Evolutionary conservation across 208 protist species (phyloP), one percentile per base, ranked within the genome.

Genomic region (Willaertia magna): DNA sequence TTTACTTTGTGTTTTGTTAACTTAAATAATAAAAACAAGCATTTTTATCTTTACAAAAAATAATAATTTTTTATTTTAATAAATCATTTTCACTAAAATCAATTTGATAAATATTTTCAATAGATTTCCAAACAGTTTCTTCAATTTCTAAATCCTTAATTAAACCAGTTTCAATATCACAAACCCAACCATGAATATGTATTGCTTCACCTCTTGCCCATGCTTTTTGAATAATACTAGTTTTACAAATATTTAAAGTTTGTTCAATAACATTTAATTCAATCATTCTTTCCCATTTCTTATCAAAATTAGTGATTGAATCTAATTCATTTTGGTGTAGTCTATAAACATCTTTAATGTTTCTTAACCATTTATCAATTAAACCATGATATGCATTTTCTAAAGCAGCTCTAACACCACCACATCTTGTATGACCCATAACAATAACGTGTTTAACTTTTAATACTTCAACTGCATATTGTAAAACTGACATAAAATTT

Each of bases 361-460:
- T 78, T 16, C 87, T 79, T 9, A 92, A 47, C 90, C 90, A 92
- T 20, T 91, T 89, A 39, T 92, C 89, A 52, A 92, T 88, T 3
- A 92, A 30, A 46, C 90, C 90, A 40, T 86, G 51, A 18, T 84
- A 67, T 30, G 49, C 48, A n/a, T 89, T 89, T 26, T 85, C 86
- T 18, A 88, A 43, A 14, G 85, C 49, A 4, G 91, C 91, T n/a
- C 30, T 94, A 20, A 97, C 95, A 67, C 94, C 96, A 89, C 96
- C 96, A 89, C 96, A 98, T 42, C 91, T 89, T 88, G 96, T 96
- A 87, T 98, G 96, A n/a, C 95, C 95, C 42, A 93, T 93, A 1
- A 98, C 90, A 85, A 97, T 96, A n/a, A 98, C 93, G 81, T 97
- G 95, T 83, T 96, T 90, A 39, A 96, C 94, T 83, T 96, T 92